Percentiles rank a stretch among this genome's conserved stretches.
Conservation (phyloP, 1,284 basidiomycete genomes). For the Ustilago shanxiensis region DNA sequence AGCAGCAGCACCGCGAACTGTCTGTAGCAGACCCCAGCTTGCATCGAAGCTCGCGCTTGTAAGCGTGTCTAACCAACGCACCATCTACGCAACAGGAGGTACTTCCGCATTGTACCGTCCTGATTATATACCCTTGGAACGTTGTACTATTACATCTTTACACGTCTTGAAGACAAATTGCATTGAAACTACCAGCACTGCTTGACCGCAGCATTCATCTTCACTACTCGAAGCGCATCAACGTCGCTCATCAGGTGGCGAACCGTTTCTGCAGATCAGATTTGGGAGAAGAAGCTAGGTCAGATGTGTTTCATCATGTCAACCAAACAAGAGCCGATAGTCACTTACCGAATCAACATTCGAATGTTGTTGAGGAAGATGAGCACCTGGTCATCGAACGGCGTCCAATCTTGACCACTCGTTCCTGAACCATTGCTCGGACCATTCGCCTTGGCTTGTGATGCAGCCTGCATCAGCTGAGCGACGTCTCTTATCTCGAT, state of each 20-base stretch:
- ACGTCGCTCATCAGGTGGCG: constrained; percentile 21
- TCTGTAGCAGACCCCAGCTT: neutral
- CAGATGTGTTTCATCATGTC: neutral
- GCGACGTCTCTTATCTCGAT: constrained; percentile 74
- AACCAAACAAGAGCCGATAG: too few species aligned
- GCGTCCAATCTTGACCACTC: constrained; percentile 58
- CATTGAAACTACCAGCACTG: too few species aligned
- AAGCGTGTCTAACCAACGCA: too few species aligned
- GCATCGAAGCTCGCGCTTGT: constrained; percentile 13
- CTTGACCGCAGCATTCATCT: neutral
- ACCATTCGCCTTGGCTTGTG: constrained; percentile 30
- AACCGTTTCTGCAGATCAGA: constrained; percentile 12
- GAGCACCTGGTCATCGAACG: constrained; percentile 62
- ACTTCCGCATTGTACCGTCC: neutral
- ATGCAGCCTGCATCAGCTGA: constrained; percentile 72
- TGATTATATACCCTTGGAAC: neutral
- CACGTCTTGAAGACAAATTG: neutral
- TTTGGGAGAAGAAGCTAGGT: neutral
- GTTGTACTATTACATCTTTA: constrained; percentile 5
- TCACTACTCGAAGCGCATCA: too few species aligned
- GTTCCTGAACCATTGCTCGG: constrained; percentile 16
- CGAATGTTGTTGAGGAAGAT: constrained; percentile 68
- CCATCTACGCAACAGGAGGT: too few species aligned
- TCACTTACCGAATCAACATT: constrained; percentile 60
- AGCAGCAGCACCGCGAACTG: neutral